phyloP scores from a whole-genome alignment of 306 rosid species.

The Argentina anserina region DNA sequence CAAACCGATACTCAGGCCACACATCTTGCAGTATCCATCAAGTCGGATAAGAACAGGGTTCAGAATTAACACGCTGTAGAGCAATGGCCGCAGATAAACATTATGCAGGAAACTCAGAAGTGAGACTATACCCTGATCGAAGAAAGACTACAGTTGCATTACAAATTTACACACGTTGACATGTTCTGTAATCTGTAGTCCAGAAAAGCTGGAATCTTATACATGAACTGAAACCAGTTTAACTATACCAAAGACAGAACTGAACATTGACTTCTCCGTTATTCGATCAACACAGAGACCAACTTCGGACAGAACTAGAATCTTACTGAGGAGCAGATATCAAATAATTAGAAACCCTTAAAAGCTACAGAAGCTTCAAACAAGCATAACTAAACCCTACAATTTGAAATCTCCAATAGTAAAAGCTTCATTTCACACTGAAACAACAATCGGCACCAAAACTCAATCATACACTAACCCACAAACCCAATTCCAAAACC shows the following conservation, averaged over 20 bases:
- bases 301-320: background rate
- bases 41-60: background rate
- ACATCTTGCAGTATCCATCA: constrained; percentile 25
- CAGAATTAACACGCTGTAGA: background rate
- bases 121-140: background rate
- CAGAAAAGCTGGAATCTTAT: background rate
- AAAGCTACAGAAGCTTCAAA: background rate
- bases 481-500: constrained; percentile 13
- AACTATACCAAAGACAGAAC: background rate
- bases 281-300: background rate
- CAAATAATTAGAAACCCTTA: background rate
- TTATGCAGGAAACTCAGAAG: background rate
- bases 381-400: constrained; percentile 23
- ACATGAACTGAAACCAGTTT: background rate
- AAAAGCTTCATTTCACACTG: constrained; percentile 13
- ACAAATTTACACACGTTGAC: background rate
- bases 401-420: constrained; percentile 17
- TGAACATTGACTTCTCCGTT: background rate
- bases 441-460: background rate
- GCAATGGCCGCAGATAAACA: background rate
- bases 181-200: background rate
- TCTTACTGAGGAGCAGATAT: background rate
- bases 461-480: background rate
- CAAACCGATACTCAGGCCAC: constrained; percentile 6
- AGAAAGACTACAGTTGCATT: background rate